Evolutionary conservation across 306 rosid genomes (phyloP).

Genomic region (Begonia loranthoides): DNA sequence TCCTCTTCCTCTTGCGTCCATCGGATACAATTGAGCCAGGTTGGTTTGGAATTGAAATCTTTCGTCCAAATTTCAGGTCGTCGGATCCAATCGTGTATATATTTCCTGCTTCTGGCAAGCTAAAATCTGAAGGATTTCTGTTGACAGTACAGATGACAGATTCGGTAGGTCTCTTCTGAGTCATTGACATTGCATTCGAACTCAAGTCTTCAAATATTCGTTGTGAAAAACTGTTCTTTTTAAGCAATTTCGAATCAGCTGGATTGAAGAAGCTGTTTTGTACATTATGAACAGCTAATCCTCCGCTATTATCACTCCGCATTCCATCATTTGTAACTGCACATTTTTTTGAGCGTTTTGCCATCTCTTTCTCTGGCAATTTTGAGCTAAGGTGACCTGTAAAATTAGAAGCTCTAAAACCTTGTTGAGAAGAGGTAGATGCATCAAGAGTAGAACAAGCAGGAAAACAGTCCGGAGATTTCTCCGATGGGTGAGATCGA

Average conservation of each 20-base stretch:
- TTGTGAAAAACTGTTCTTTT: slow-evolving; percentile 18
- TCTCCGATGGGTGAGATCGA: slow-evolving; percentile 33
- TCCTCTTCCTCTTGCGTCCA: slow-evolving; percentile 41
- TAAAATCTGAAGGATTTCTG: slow-evolving; percentile 91
- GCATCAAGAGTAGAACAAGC: slow-evolving; percentile 32
- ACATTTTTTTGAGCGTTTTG: slow-evolving; percentile 22
- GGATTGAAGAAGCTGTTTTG: slow-evolving; percentile 6
- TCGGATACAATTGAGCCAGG: slow-evolving; percentile 13
- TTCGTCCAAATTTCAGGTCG: slow-evolving; percentile 49
- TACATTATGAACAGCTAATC: too few relatives aligned
- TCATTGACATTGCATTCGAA: slow-evolving; percentile 22
- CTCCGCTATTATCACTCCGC: not conserved
- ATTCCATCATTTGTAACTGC: slow-evolving; percentile 14
- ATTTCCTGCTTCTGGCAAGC: slow-evolving; percentile 47
- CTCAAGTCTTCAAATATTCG: slow-evolving; percentile 20
- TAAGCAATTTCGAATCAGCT: slow-evolving; percentile 18
- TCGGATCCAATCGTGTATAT: slow-evolving; percentile 76
- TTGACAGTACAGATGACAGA: slow-evolving; percentile 38
- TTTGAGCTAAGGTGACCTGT: slow-evolving; percentile 29
- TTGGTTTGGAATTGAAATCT: slow-evolving; percentile 21
- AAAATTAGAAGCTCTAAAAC: slow-evolving; percentile 21
- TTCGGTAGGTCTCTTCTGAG: slow-evolving; percentile 22
- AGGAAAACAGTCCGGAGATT: slow-evolving; percentile 40
- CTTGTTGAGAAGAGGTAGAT: slow-evolving; percentile 29
- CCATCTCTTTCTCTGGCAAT: slow-evolving; percentile 44